A percentile compares a stretch with the other conserved stretches of the same genome.
These are phyloP conservation scores for Aphanomyces stellatus DNA, from an alignment of 352 stramenopile species.

Conservation along the genomic window DNA sequence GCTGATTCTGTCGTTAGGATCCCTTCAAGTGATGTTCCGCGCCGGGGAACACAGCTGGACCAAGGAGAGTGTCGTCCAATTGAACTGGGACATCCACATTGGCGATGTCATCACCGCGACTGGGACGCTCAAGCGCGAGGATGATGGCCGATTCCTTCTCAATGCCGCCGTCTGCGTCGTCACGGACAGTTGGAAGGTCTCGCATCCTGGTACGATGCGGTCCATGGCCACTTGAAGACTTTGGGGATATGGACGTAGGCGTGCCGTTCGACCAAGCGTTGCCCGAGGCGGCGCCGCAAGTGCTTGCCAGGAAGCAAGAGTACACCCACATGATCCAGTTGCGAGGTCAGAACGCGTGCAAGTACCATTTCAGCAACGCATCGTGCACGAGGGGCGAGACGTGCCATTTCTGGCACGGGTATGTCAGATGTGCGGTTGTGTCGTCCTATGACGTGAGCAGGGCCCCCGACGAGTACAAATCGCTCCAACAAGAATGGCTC, in stretches of 20 bases:
- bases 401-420: constrained; percentile 79
- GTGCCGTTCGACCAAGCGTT: not conserved
- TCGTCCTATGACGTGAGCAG: not conserved
- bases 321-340: constrained; percentile 81
- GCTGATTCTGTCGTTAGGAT: constrained; percentile 26
- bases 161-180: constrained; percentile 37
- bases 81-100: constrained; percentile 76
- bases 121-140: constrained; percentile 40
- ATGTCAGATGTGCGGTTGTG: not conserved
- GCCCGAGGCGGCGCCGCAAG: not conserved
- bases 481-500: constrained; percentile 60
- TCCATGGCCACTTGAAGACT: constrained; percentile 21
- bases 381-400: constrained; percentile 57
- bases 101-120: constrained; percentile 45
- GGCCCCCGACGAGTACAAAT: constrained; percentile 40
- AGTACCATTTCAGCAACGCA: constrained; percentile 77
- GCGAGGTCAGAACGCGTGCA: constrained; percentile 72
- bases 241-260: not conserved
- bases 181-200: constrained; percentile 47
- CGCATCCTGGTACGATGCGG: constrained; percentile 38
- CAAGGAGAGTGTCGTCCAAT: constrained; percentile 48
- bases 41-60: constrained; percentile 44
- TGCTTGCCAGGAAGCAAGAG: constrained; percentile 26
- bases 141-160: constrained; percentile 42
- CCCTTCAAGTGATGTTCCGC: constrained; percentile 80